phyloP scores from a whole-genome alignment of 257 asterid species.

The Plantago ovata region DNA sequence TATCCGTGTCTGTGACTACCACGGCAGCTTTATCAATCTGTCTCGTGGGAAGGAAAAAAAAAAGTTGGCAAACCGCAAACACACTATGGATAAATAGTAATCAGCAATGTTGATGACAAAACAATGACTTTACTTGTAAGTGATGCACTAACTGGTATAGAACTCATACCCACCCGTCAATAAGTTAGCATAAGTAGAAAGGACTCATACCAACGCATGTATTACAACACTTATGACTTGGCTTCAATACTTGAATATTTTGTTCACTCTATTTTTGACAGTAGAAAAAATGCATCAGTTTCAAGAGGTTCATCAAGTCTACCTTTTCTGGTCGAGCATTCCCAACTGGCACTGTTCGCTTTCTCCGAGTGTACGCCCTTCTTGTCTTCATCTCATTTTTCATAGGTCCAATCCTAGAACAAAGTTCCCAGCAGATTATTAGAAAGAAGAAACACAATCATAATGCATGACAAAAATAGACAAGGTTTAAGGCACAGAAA shows the following conservation, averaged over 20 bases:
- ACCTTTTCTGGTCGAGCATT: constrained; percentile 38
- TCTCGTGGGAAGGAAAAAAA: background rate
- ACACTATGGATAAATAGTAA: no score
- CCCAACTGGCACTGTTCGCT: constrained; percentile 10
- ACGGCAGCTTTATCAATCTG: constrained; percentile 33
- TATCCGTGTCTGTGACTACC: constrained; percentile 32
- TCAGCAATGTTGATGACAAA: no score
- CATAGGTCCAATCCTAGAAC: constrained; percentile 50
- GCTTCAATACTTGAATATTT: no score
- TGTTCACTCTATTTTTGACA: background rate
- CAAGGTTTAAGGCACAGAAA: background rate
- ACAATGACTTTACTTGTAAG: no score
- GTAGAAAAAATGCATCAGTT: background rate
- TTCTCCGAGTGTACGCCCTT: constrained; percentile 15
- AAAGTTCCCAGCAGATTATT: background rate
- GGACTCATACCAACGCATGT: no score
- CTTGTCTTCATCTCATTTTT: constrained; percentile 28
- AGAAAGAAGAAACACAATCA: background rate
- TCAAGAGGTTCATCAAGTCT: background rate
- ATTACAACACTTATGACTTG: no score
- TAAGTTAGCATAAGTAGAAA: no score
- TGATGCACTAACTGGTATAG: no score
- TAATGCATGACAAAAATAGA: background rate
- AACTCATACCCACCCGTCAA: no score
- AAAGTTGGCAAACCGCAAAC: background rate